Evolutionary conservation across 345 rosid species (phyloP).

Genomic region (Eutrema yunnanense): DNA sequence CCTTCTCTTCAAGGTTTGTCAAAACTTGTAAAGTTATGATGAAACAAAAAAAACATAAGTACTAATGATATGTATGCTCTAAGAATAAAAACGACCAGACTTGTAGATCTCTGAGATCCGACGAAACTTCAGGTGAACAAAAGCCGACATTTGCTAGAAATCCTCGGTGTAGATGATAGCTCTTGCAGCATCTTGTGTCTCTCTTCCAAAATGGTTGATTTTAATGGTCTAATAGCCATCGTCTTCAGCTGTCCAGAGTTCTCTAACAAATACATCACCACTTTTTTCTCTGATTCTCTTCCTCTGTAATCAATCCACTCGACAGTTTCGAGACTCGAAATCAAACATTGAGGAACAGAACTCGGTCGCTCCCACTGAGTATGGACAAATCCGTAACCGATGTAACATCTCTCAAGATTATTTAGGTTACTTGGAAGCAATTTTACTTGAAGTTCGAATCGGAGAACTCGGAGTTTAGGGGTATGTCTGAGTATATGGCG

Average conservation of each 20-base stretch:
- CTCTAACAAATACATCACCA: background rate
- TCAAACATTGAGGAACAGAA: background rate
- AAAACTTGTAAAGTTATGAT: too few relatives aligned
- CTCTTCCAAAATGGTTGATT: background rate
- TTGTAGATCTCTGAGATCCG: background rate
- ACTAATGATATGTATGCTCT: too few relatives aligned
- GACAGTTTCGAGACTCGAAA: slow-evolving; percentile 1
- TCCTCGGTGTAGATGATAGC: background rate
- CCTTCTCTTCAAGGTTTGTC: too few relatives aligned
- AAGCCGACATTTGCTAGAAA: background rate
- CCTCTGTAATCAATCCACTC: background rate
- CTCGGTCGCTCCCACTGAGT: background rate
- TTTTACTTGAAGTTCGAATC: background rate
- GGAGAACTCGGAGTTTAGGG: slow-evolving; percentile 21
- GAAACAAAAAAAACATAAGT: too few relatives aligned
- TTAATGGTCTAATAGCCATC: background rate
- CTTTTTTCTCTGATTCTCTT: background rate
- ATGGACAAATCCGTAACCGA: background rate
- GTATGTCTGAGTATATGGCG: background rate
- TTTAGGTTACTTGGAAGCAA: too few relatives aligned
- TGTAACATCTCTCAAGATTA: background rate
- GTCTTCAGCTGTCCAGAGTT: background rate
- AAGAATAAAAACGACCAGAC: too few relatives aligned
- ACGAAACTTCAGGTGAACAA: background rate
- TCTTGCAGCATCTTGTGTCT: background rate